These are phyloP conservation scores for Eurotiales sp. DNA, from an alignment of 2,329 filamentous ascomycete genomes.

Conservation along the genomic window DNA sequence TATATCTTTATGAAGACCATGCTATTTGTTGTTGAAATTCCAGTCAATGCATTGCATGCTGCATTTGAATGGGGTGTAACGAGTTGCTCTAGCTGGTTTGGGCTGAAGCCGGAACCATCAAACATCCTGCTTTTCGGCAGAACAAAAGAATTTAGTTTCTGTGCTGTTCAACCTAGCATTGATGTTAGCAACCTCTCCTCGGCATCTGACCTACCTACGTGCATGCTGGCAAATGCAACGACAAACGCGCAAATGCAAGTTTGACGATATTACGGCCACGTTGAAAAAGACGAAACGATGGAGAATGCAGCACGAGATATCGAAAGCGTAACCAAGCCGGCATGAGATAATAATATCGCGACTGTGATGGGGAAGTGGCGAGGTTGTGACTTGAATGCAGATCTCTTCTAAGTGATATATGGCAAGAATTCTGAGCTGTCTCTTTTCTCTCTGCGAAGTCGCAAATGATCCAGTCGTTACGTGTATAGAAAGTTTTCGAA, in stretches of 20 bases:
- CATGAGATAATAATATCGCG: not conserved
- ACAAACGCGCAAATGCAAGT: not conserved
- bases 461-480: conserved; percentile 44
- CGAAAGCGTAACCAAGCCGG: not conserved
- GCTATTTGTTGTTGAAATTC: not conserved
- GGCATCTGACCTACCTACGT: conserved; percentile 6
- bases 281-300: not conserved
- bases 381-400: conserved; percentile 1
- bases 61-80: not conserved
- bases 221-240: not conserved
- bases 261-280: not conserved
- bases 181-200: conserved; percentile 2
- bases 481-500: conserved; percentile 33
- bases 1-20: not conserved
- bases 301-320: not conserved
- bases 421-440: conserved; percentile 4
- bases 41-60: not conserved
- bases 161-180: conserved; percentile 15
- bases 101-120: too few species aligned
- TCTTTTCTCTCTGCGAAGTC: conserved; percentile 18
- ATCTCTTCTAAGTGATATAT: conserved; percentile 9
- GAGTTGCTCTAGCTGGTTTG: not conserved
- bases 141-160: not conserved
- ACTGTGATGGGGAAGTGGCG: not conserved
- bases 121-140: not conserved